Percentiles rank a stretch among this genome's conserved stretches.
phyloP scores from a whole-genome alignment of 1,139 yeast genomes.

The Diutina scorzettiae region DNA sequence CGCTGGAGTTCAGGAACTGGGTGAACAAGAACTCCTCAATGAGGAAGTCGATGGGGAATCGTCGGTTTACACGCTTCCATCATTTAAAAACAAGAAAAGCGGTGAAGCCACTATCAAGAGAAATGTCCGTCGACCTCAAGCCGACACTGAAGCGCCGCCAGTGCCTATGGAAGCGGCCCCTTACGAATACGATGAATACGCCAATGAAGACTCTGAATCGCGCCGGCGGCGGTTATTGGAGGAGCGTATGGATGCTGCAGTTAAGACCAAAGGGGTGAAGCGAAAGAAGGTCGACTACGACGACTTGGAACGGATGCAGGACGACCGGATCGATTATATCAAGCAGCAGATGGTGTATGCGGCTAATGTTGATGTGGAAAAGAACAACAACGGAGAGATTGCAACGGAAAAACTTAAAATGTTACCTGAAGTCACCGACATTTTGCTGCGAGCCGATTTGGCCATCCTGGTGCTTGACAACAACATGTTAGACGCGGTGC shows the following conservation, averaged over 20 bases:
- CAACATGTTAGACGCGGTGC: constrained; percentile 82
- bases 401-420: constrained; percentile 82
- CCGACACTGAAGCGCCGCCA: constrained; percentile 8
- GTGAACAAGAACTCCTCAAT: constrained; percentile 6
- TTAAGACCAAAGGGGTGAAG: constrained; percentile 50
- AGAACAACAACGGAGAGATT: constrained; percentile 60
- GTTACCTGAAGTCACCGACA: constrained; percentile 65
- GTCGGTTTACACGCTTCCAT: constrained; percentile 19
- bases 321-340: constrained; percentile 70
- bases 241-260: constrained; percentile 65
- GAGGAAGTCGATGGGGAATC: constrained; percentile 16
- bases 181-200: constrained; percentile 11
- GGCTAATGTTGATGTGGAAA: constrained; percentile 82
- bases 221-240: constrained; percentile 70
- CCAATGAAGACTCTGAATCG: constrained; percentile 34
- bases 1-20: neutral
- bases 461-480: constrained; percentile 92
- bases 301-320: constrained; percentile 90
- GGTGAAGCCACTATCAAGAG: constrained; percentile 25
- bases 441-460: constrained; percentile 69
- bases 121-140: constrained; percentile 18
- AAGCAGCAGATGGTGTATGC: constrained; percentile 91
- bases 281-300: constrained; percentile 70
- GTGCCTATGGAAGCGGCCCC: constrained; percentile 9
- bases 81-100: constrained; percentile 18